Evolutionary conservation across 192 early-diverging fungal genomes (phyloP), one percentile per base, ranked within the genome.

Genomic region (Podila horticola): DNA sequence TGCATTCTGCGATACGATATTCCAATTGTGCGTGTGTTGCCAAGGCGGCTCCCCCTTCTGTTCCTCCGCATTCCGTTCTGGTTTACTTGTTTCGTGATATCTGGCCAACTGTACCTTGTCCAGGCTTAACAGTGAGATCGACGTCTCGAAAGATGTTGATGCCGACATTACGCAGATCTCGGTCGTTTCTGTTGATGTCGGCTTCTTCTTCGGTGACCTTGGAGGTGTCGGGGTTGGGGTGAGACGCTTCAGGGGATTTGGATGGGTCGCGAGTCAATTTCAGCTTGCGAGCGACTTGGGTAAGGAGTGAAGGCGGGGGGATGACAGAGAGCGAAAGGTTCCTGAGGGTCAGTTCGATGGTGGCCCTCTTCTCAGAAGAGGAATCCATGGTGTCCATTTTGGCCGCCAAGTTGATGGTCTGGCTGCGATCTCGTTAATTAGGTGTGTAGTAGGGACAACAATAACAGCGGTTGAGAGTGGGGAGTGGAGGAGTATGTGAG

Each of bases 291-390:
- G 70, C 76, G 19, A 60, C 60, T 12, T 65, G 64, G 13, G 77
- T 73, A 36, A 81, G 57, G 48, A 81, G 66, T 1, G 77, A 73
- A 5, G 77, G 77, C 1, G 77, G 77, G 4, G 77, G 77, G 52
- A 81, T 69, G 20, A 81, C 77, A 26, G 77, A 81, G 48, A 81
- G 77, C 12, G 77, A 81, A 26, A 81, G 77, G 66, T 81, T 81
- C 4, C 71, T 66, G 4, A 81, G 55, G 1, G 71, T 73, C 26
- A 81, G 57, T 33, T 73, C 77, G 51, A 81, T 69, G 17, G 52
- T 55, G 52, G 52, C 52, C 13, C 15, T 45, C 41, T 45, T 45
- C 41, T 45, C 41, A 17, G 41, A 45, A 3, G 41, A 45, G 11
- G 41, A 0, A 2, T 45, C 15, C 4, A 13, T 2, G 41, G 13